These are phyloP conservation scores for Trametes versicolor DNA, from an alignment of 1,284 basidiomycete species.

Conservation along the genomic window DNA sequence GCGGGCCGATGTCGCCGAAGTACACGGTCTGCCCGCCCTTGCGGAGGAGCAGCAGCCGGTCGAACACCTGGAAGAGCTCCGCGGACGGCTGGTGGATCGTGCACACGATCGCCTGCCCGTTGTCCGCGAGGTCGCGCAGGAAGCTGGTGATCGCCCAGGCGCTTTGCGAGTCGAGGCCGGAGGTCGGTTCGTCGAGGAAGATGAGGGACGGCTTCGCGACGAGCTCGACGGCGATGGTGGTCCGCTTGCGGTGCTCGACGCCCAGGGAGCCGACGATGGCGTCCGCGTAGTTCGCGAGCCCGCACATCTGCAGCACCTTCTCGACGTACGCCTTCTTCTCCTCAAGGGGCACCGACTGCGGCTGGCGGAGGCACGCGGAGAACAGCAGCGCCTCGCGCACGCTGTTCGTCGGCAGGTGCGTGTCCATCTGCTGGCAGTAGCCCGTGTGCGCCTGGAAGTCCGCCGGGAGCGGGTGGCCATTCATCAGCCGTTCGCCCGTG, in stretches of 20 bases:
- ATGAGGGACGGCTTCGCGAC: conserved; percentile 83
- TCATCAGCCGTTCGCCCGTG: conserved; percentile 81
- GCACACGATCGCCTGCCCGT: conserved; percentile 82
- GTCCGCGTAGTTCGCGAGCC: conserved; percentile 75
- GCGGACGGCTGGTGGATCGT: conserved; percentile 79
- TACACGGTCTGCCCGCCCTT: conserved; percentile 83
- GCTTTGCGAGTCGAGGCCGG: conserved; percentile 89
- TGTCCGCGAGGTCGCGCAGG: conserved; percentile 82
- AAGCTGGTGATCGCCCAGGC: conserved; percentile 89
- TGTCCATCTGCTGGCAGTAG: conserved; percentile 87
- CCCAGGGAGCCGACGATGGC: conserved; percentile 82
- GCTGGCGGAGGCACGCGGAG: conserved; percentile 86
- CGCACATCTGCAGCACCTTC: conserved; percentile 82
- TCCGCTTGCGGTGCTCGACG: conserved; percentile 82
- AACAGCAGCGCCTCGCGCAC: conserved; percentile 89
- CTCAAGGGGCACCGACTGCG: conserved; percentile 64
- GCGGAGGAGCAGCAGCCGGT: conserved; percentile 64
- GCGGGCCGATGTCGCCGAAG: conserved; percentile 78
- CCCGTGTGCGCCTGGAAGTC: conserved; percentile 85
- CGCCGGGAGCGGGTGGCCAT: conserved; percentile 73
- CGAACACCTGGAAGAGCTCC: conserved; percentile 79
- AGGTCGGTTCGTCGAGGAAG: conserved; percentile 87
- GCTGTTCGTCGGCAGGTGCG: conserved; percentile 75
- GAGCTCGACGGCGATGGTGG: conserved; percentile 86
- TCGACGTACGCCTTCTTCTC: conserved; percentile 90